Evolutionary conservation across 495 filamentous ascomycete genomes (phyloP).

Genomic region (Talaromyces stipitatus): DNA sequence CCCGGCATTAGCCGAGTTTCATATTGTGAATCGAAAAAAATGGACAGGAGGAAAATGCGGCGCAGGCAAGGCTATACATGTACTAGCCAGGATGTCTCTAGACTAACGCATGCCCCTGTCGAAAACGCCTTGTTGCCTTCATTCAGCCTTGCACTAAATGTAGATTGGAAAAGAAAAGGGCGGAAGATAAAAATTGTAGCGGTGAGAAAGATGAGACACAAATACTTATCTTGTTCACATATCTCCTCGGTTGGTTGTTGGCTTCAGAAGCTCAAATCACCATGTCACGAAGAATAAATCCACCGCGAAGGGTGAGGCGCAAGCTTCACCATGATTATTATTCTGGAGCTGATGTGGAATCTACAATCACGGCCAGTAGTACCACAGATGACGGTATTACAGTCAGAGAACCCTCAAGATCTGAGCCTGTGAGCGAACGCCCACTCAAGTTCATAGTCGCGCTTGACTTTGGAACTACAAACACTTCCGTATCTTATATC

Average conservation of each 20-base stretch:
- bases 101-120: neutral
- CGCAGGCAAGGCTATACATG: neutral
- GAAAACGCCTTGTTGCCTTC: neutral
- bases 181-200: neutral
- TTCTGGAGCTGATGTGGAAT: neutral
- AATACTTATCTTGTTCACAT: neutral
- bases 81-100: too few species aligned
- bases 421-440: neutral
- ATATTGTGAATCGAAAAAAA: too few species aligned
- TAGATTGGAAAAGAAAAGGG: too few species aligned
- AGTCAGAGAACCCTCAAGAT: neutral
- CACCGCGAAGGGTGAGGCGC: neutral
- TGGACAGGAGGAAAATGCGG: neutral
- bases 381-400: neutral
- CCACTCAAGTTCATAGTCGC: neutral
- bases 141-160: neutral
- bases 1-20: too few species aligned
- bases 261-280: too few species aligned
- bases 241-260: too few species aligned
- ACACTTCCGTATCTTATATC: neutral
- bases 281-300: neutral
- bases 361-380: neutral
- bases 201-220: neutral
- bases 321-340: neutral
- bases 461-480: neutral